Conservation (phyloP, 148 eudicot species). For the Simmondsia chinensis region DNA sequence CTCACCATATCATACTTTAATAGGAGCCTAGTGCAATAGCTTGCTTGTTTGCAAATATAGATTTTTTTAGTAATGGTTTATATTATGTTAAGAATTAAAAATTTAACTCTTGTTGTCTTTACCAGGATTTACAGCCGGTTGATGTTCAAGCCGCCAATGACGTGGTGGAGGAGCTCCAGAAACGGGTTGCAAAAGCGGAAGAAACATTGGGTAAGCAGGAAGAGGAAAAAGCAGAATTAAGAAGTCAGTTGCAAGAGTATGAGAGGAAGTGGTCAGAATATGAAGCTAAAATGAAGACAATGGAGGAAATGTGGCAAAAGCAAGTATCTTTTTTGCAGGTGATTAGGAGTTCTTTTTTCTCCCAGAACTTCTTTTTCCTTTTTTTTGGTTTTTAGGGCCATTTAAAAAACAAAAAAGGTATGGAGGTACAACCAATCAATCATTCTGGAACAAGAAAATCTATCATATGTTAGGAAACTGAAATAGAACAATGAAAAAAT, state of each 20-base stretch:
- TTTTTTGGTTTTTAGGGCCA: background rate
- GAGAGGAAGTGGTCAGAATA: conserved; percentile 59
- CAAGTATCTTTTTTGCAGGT: conserved; percentile 74
- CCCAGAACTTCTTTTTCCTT: too few species aligned
- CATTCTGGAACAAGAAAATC: too few species aligned
- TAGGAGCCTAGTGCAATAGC: too few species aligned
- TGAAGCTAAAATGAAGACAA: conserved; percentile 70
- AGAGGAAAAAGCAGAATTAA: conserved; percentile 59
- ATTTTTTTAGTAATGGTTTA: too few species aligned
- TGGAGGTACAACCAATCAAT: too few species aligned
- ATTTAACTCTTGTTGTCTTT: conserved; percentile 16
- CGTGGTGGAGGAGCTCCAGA: conserved; percentile 56
- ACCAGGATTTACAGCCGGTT: conserved; percentile 50
- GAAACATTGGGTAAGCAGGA: conserved; percentile 48
- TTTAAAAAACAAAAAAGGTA: background rate
- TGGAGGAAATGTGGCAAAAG: conserved; percentile 90
- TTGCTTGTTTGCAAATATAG: too few species aligned
- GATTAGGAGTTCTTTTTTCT: too few species aligned
- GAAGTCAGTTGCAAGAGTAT: conserved; percentile 45
- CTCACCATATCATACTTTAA: too few species aligned
- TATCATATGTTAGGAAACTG: too few species aligned
- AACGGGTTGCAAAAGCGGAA: conserved; percentile 54
- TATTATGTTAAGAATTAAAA: background rate
- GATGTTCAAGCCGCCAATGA: conserved; percentile 28
- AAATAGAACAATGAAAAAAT: too few species aligned